Conservation (phyloP, 2,329 filamentous ascomycete species). For the Epichloe glyceriae region DNA sequence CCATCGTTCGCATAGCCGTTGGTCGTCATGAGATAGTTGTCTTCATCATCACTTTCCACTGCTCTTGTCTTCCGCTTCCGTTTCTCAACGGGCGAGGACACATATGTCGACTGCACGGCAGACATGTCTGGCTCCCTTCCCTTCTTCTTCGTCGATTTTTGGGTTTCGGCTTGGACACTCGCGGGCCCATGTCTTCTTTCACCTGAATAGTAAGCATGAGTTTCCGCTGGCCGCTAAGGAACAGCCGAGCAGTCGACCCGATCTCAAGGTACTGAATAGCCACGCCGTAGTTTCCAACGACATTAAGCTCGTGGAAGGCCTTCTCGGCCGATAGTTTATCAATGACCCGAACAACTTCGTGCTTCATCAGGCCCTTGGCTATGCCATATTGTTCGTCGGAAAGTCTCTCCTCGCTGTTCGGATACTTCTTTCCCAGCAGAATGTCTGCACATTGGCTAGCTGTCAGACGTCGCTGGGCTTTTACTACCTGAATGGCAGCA, state of each 20-base stretch:
- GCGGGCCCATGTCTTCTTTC: constrained; percentile 16
- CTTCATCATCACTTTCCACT: constrained; percentile 20
- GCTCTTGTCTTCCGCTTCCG: constrained; percentile 16
- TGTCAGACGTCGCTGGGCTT: constrained; percentile 49
- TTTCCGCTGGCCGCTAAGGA: constrained; percentile 30
- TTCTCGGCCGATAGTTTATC: constrained; percentile 61
- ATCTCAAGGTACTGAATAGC: constrained; percentile 57
- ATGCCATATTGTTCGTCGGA: constrained; percentile 52
- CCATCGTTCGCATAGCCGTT: constrained; percentile 36
- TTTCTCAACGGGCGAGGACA: constrained; percentile 38
- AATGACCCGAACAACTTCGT: constrained; percentile 76
- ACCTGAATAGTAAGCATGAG: constrained; percentile 32
- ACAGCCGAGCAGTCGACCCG: constrained; percentile 28
- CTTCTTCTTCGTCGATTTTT: constrained; percentile 26
- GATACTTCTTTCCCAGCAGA: constrained; percentile 56
- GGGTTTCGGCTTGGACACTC: constrained; percentile 17
- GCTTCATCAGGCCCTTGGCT: constrained; percentile 56
- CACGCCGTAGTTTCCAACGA: constrained; percentile 41
- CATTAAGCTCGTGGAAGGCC: constrained; percentile 58
- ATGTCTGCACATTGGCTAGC: constrained; percentile 74
- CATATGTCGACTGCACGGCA: constrained; percentile 31
- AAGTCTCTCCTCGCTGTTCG: constrained; percentile 38
- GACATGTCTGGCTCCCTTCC: constrained; percentile 22
- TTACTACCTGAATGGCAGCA: constrained; percentile 56
- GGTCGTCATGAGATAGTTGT: constrained; percentile 26